Evolutionary conservation across 805 yeast genomes (phyloP).

Genomic region (Candida berthetii): DNA sequence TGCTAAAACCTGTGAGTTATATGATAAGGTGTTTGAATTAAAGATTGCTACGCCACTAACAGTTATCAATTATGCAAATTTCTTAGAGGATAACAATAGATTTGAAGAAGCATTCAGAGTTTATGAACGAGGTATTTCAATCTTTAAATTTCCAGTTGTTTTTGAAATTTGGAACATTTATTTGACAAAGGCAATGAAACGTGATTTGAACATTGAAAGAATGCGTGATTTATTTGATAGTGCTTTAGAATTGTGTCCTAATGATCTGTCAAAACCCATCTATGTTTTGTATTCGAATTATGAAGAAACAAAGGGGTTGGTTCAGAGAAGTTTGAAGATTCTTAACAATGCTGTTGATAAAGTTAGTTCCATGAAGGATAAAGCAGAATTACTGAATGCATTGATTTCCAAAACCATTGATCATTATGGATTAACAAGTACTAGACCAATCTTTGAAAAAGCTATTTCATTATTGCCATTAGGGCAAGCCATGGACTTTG

Average conservation of each 20-base stretch:
- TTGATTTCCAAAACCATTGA: constrained; percentile 34
- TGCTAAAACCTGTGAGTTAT: constrained; percentile 31
- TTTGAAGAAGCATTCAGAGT: constrained; percentile 48
- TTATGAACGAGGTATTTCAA: constrained; percentile 61
- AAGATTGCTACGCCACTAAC: constrained; percentile 66
- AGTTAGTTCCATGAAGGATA: constrained; percentile 22
- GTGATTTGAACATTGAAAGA: constrained; percentile 37
- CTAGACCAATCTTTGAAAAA: constrained; percentile 43
- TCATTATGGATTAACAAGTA: constrained; percentile 32
- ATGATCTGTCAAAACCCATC: constrained; percentile 39
- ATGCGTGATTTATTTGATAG: constrained; percentile 73
- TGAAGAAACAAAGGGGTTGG: constrained; percentile 51
- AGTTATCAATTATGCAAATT: constrained; percentile 60
- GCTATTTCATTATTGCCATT: constrained; percentile 46
- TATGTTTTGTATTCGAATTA: constrained; percentile 51
- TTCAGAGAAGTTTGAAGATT: constrained; percentile 41
- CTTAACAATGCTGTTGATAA: constrained; percentile 34
- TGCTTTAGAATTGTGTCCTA: constrained; percentile 47
- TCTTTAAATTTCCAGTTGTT: constrained; percentile 55
- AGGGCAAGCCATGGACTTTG: constrained; percentile 32
- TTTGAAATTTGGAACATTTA: constrained; percentile 73
- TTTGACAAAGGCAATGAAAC: constrained; percentile 40
- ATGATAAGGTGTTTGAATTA: constrained; percentile 47
- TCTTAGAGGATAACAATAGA: constrained; percentile 41
- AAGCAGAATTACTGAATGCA: constrained; percentile 36